phyloP scores from a whole-genome alignment of 371 early-diverging fungal species.

The Dentiscutata heterogama region DNA sequence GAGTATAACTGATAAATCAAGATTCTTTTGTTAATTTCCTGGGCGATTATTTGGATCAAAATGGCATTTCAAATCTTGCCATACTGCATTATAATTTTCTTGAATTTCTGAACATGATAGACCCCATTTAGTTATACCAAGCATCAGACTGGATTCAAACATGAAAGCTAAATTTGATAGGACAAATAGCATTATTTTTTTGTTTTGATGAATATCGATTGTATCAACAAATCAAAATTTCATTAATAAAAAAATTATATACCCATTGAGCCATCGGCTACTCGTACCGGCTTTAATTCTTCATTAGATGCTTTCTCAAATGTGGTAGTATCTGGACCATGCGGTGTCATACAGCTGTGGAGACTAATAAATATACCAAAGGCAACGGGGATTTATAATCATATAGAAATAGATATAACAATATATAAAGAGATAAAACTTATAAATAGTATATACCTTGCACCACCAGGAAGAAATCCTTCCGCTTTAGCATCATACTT shows the following conservation, averaged over 20 bases:
- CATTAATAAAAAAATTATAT: neutral
- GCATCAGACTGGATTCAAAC: conserved; percentile 91
- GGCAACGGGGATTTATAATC: neutral
- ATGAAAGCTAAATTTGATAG: conserved; percentile 80
- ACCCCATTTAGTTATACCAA: conserved; percentile 90
- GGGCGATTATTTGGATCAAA: conserved; percentile 51
- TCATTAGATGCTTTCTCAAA: conserved; percentile 81
- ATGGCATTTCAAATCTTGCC: conserved; percentile 70
- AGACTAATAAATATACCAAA: conserved; percentile 49
- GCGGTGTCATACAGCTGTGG: conserved; percentile 91
- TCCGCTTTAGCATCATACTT: conserved; percentile 95
- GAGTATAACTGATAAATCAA: too few relatives aligned
- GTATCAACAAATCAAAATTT: too few relatives aligned
- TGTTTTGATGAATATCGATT: neutral
- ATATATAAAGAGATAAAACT: neutral
- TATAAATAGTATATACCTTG: conserved; percentile 57
- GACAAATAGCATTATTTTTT: neutral
- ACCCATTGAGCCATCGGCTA: conserved; percentile 74
- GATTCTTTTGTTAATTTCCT: neutral
- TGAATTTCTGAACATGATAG: conserved; percentile 76
- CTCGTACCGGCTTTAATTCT: conserved; percentile 80
- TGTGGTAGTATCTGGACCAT: conserved; percentile 92
- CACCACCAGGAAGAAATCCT: conserved; percentile 94
- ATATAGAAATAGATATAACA: neutral
- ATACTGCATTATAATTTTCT: conserved; percentile 81